Evolutionary conservation across 495 filamentous ascomycete genomes (phyloP), one percentile per base, ranked within the genome.

Genomic region (Aspergillus homomorphus): DNA sequence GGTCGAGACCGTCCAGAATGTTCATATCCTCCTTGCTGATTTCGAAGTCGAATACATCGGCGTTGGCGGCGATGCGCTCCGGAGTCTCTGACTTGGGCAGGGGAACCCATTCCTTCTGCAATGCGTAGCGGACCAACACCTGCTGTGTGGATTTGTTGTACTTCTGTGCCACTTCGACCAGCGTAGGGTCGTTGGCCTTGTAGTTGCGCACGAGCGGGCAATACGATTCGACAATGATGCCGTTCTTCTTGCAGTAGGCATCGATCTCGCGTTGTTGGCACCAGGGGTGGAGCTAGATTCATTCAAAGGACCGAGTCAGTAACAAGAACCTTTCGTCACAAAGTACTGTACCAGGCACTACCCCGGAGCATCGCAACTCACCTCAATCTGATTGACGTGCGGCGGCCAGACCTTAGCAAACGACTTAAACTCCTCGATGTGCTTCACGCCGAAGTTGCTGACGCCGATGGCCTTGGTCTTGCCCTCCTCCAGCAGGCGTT

Each of bases 61-160:
- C 85, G 69, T 91, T 91, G 45, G 81, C 76, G 14, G 78, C 67
- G 38, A 92, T 84, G 21, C 88, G 76, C 19, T 84, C 81, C 19
- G 78, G 74, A 58, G 77, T 84, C 41, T 82, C 78, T 46, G 86
- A 89, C 80, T 92, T 92, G 19, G 89, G 89, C 59, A 92, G 73
- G 42, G 87, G 81, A 12, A 91, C 84, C 74, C 85, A 88, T 20
- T 79, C 84, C 63, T 91, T 84, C 73, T 91, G 89, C 59, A 83
- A 56, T 23, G 77, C 74, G 61, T 82, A 84, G 61, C 81, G 70
- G 57, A 84, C 77, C 68, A 84, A 60, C 16, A 84, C 61, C 62
- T 84, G 81, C 46, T 80, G 77, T 4, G 80, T 78, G 8, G 75
- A 71, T 59, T 76, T 79, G 33, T 67, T 66, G 59, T 83, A 77